Evolutionary conservation across 2,329 filamentous ascomycete species (phyloP), one percentile per base, ranked within the genome.

Genomic region (Penicillium nordicum): DNA sequence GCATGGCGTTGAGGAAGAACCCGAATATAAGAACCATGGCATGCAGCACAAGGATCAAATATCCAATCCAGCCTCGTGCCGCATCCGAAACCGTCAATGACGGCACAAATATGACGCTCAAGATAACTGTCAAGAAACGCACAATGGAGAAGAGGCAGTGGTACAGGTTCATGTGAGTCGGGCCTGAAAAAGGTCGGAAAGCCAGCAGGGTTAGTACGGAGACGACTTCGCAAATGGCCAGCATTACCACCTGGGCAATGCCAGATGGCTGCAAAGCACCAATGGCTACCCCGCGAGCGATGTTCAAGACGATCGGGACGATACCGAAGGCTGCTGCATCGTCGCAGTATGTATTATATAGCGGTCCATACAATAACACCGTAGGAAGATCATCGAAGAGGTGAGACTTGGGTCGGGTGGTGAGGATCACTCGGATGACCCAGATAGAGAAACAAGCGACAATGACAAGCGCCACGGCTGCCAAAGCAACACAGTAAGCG

Each of bases 281-380:
- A 64, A 99, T 90, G 21, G 92, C 90, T 62, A 97, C 86, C 55
- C 92, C 93, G 34, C 93, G 88, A 57, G 96, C 78, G 69, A 96
- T 86, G 5, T 89, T 96, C 57, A 97, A 80, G 34, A 95, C 78
- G 16, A 96, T 85, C 1, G 93, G 92, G 21, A 97, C 86, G 41
- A 96, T 81, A 7, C 93, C 92, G 73, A 96, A 99, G 0, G 90
- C 87, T 8, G 93, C 90, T 0, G 92, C 91, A 71, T 93, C 89
- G 72, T 99, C 94, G 25, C 90, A 94, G 72, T 96, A 97, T 0
- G 94, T 99, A 75, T 99, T 99, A 75, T 99, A 99, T 8, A 99
- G 79, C 5, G 94, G 91, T 0, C 94, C 94, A 66, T 96, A 97
- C 1, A 91, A 82, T 2, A 99, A 80, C 9, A 97, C 86, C 0